Percentiles rank a stretch among this genome's conserved stretches.
Evolutionary conservation across 1,284 basidiomycete species (phyloP).

Genomic region (Ustilago nuda): DNA sequence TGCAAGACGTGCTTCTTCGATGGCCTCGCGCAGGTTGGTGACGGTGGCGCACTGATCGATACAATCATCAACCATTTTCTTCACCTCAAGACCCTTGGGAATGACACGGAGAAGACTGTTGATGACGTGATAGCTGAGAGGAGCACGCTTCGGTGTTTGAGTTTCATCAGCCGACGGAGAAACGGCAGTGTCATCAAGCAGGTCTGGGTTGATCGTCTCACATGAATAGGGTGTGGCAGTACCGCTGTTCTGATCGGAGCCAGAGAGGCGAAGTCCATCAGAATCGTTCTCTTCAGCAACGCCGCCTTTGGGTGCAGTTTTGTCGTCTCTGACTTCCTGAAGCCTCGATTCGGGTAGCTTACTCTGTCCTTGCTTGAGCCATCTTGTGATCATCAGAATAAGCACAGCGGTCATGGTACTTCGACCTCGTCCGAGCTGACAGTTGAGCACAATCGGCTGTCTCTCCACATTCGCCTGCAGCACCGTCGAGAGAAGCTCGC

Average conservation of each 20-base stretch:
- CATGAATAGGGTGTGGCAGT: conserved; percentile 21
- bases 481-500: conserved; percentile 81
- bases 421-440: conserved; percentile 93
- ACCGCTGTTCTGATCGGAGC: conserved; percentile 27
- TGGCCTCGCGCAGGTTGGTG: conserved; percentile 85
- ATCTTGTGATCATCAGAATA: conserved; percentile 85
- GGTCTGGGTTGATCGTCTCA: conserved; percentile 40
- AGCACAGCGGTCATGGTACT: conserved; percentile 90
- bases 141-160: conserved; percentile 27
- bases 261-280: conserved; percentile 22
- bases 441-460: conserved; percentile 89
- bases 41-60: conserved; percentile 85
- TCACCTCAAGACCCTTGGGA: conserved; percentile 86
- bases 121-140: conserved; percentile 75
- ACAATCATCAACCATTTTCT: conserved; percentile 86
- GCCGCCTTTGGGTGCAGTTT: conserved; percentile 1
- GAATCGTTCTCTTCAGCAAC: conserved; percentile 1
- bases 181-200: conserved; percentile 23
- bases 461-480: conserved; percentile 79
- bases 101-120: conserved; percentile 87
- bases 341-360: conserved; percentile 65
- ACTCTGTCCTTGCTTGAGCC: conserved; percentile 73
- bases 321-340: conserved; percentile 27
- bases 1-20: conserved; percentile 80
- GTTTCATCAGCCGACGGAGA: conserved; percentile 2